phyloP scores from a whole-genome alignment of 495 filamentous ascomycete genomes.

The Bacidia gigantensis region DNA sequence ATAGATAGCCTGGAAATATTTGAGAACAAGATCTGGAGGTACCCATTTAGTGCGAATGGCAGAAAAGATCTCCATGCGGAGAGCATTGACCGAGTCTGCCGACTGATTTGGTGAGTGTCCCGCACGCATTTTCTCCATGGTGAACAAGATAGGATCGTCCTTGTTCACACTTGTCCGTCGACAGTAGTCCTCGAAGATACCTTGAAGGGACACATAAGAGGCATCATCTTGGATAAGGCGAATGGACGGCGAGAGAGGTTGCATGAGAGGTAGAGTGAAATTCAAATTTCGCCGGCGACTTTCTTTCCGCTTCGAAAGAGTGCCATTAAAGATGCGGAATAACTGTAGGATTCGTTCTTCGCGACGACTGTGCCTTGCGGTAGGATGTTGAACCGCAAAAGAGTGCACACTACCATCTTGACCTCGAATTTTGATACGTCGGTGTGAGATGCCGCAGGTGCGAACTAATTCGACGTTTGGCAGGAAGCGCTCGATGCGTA shows the following conservation, averaged over 20 bases:
- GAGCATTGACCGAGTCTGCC: slow-evolving; percentile 52
- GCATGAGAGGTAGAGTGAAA: slow-evolving; percentile 90
- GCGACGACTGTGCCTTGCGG: slow-evolving; percentile 75
- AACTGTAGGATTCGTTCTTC: slow-evolving; percentile 92
- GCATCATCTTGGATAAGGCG: slow-evolving; percentile 89
- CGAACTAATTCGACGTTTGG: slow-evolving; percentile 87
- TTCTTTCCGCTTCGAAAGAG: slow-evolving; percentile 81
- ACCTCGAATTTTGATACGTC: slow-evolving; percentile 89
- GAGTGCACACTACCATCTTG: slow-evolving; percentile 91
- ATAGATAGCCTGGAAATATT: slow-evolving; percentile 83
- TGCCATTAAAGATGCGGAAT: slow-evolving; percentile 95
- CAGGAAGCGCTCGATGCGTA: slow-evolving; percentile 90
- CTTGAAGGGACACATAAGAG: slow-evolving; percentile 87
- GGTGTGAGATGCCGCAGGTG: slow-evolving; percentile 74
- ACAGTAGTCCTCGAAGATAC: slow-evolving; percentile 91
- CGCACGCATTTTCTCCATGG: slow-evolving; percentile 79
- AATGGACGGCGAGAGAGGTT: slow-evolving; percentile 84
- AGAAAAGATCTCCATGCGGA: slow-evolving; percentile 69
- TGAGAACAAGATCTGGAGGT: slow-evolving; percentile 59
- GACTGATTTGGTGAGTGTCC: slow-evolving; percentile 37
- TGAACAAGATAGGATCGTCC: slow-evolving; percentile 89
- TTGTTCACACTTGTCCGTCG: slow-evolving; percentile 71
- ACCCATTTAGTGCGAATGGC: slow-evolving; percentile 89
- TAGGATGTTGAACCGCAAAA: slow-evolving; percentile 92
- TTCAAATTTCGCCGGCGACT: slow-evolving; percentile 83